phyloP scores from a whole-genome alignment of 352 stramenopile genomes.

The Globisporangium spiculum region DNA sequence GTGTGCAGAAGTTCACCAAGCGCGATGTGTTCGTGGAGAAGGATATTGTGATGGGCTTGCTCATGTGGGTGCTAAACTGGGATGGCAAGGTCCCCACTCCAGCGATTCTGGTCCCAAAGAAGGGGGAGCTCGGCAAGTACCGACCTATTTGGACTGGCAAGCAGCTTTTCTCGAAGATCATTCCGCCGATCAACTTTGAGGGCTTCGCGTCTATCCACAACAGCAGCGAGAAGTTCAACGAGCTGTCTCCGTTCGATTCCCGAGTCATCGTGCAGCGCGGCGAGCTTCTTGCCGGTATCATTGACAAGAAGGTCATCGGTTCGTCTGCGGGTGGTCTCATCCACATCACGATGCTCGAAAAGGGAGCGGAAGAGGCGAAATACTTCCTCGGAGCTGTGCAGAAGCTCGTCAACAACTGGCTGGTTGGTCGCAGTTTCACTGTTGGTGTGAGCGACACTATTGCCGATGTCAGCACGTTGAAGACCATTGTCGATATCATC shows the following conservation, averaged over 20 bases:
- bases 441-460: conserved; percentile 99
- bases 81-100: conserved; percentile 97
- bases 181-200: conserved; percentile 96
- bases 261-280: conserved; percentile 97
- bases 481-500: conserved; percentile 98
- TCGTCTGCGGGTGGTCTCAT: conserved; percentile 96
- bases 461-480: conserved; percentile 96
- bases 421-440: conserved; percentile 97
- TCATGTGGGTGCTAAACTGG: conserved; percentile 98
- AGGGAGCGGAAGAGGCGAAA: conserved; percentile 88
- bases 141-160: conserved; percentile 97
- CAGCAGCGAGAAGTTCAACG: conserved; percentile 85
- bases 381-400: conserved; percentile 93
- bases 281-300: conserved; percentile 96
- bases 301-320: conserved; percentile 99
- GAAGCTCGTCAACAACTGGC: conserved; percentile 98
- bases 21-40: conserved; percentile 97
- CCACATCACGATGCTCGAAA: conserved; percentile 95
- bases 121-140: conserved; percentile 82
- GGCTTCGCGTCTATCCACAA: conserved; percentile 95
- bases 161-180: conserved; percentile 97
- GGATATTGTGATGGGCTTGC: conserved; percentile 97
- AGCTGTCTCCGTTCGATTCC: conserved; percentile 95
- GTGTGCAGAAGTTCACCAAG: conserved; percentile 98
- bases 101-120: conserved; percentile 95